Base-by-base conservation (phyloP, 805 yeast genomes). In the Cyberlindnera mississippiensis region DNA sequence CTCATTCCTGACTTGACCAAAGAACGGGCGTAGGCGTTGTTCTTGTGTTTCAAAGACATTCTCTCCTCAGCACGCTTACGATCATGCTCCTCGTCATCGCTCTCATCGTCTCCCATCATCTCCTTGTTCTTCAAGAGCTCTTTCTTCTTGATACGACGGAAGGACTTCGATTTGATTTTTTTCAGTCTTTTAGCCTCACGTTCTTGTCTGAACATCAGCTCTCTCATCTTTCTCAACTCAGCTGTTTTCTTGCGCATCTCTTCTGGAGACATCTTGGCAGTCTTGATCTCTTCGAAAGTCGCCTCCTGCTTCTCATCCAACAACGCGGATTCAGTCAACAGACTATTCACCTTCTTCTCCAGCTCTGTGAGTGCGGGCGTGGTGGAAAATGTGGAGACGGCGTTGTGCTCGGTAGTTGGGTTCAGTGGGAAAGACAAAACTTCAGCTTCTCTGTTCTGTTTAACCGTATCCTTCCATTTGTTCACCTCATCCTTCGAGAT, bases 151-250 rank as follows among this genome's bases (percentile, higher is more conserved):
- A 90, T 83, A 60, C 85, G 83, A 55, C 86, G 85, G 64, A 81
- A 93, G 2, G 88, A 75, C 64, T 91, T 93, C 29, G 96, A 88
- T 63, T 93, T 93, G 63, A 93, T 93, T 68, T 91, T 93, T 69
- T 91, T 91, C 56, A 93, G 73, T 54, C 99, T 76, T 63, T 78
- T 89, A 9, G 98, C 90, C 57, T 86, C 82, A 58, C 82, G 77
- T 67, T 91, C 97, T 56, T 91, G 97, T 55, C 98, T 75, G 68
- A 89, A 93, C 96, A 91, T 87, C 49, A 91, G 75, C 60, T 93
- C 99, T 50, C 99, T 76, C 96, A 89, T 88, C 57, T 85, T 66
- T 52, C 98, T 76, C 52, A 91, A 72, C 64, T 91, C 96, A 45
- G 78, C 76, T 7, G 93, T 82, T 45, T 95, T 74, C 59, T 80